Evolutionary conservation across 805 yeast genomes (phyloP).

Genomic region (Yarrowia deformans): DNA sequence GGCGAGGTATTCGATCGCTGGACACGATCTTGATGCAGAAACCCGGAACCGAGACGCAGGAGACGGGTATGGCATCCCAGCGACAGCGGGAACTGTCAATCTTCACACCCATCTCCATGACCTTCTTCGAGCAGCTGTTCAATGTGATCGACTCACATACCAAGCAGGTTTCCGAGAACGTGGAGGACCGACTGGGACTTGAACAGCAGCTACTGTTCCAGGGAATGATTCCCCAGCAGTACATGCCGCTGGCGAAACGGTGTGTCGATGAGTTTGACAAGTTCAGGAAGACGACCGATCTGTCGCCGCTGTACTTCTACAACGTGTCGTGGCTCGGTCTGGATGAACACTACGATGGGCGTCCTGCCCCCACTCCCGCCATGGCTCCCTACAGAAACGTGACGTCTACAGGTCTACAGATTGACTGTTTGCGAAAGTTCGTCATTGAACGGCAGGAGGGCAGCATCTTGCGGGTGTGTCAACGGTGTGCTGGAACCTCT

Average conservation of each 20-base stretch:
- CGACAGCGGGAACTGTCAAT: slow-evolving; percentile 46
- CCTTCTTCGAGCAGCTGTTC: slow-evolving; percentile 50
- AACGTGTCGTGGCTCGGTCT: slow-evolving; percentile 71
- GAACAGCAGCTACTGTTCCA: slow-evolving; percentile 69
- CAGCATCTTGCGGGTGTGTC: slow-evolving; percentile 55
- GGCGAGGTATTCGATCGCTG: slow-evolving; percentile 53
- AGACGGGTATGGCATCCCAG: slow-evolving; percentile 43
- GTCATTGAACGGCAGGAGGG: slow-evolving; percentile 52
- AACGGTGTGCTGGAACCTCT: slow-evolving; percentile 62
- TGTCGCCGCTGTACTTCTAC: slow-evolving; percentile 65
- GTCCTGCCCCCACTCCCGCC: slow-evolving; percentile 41
- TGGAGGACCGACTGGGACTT: slow-evolving; percentile 54
- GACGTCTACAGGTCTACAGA: slow-evolving; percentile 23
- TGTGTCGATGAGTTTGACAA: slow-evolving; percentile 54
- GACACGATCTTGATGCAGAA: slow-evolving; percentile 42
- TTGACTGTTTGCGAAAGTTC: slow-evolving; percentile 53
- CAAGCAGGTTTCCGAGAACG: slow-evolving; percentile 49
- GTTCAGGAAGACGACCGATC: slow-evolving; percentile 56
- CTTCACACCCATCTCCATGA: slow-evolving; percentile 48
- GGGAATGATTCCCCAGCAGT: slow-evolving; percentile 62
- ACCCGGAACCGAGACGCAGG: slow-evolving; percentile 10
- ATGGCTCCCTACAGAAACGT: slow-evolving; percentile 39
- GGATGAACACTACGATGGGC: slow-evolving; percentile 45
- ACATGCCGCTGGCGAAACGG: slow-evolving; percentile 50
- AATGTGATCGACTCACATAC: slow-evolving; percentile 52